phyloP scores from a whole-genome alignment of 169 alveolate species.

The Amoebophrya sp. region DNA sequence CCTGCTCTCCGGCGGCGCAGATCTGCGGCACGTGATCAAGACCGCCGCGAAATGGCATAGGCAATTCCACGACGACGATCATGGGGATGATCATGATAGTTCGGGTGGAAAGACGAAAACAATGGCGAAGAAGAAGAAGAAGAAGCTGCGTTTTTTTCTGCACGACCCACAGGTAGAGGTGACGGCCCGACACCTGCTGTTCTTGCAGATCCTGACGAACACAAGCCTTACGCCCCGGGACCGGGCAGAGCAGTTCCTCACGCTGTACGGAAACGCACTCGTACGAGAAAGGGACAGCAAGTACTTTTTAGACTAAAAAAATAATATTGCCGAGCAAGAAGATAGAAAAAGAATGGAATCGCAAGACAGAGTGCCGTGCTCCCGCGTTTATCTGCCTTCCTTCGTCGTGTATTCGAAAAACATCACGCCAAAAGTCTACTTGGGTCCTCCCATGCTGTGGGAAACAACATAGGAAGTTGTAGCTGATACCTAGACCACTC shows the following conservation, averaged over 20 bases:
- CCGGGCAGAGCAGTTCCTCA: background rate
- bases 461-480: too few relatives aligned
- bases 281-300: background rate
- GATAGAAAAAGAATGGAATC: too few relatives aligned
- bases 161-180: background rate
- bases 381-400: too few relatives aligned
- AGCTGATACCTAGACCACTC: too few relatives aligned
- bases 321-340: background rate
- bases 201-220: background rate
- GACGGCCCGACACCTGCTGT: background rate
- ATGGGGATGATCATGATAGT: too few relatives aligned
- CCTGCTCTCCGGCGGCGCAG: background rate
- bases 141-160: background rate
- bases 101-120: too few relatives aligned
- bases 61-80: too few relatives aligned
- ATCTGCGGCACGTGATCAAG: background rate
- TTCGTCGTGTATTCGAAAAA: too few relatives aligned
- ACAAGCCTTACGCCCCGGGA: background rate
- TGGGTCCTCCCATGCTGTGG: too few relatives aligned
- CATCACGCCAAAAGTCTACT: too few relatives aligned
- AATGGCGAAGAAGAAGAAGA: background rate
- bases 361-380: too few relatives aligned
- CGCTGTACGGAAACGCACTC: background rate
- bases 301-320: background rate
- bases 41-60: background rate